phyloP scores from a whole-genome alignment of 2,329 filamentous ascomycete genomes.

The Tolypocladium ovalisporum region DNA sequence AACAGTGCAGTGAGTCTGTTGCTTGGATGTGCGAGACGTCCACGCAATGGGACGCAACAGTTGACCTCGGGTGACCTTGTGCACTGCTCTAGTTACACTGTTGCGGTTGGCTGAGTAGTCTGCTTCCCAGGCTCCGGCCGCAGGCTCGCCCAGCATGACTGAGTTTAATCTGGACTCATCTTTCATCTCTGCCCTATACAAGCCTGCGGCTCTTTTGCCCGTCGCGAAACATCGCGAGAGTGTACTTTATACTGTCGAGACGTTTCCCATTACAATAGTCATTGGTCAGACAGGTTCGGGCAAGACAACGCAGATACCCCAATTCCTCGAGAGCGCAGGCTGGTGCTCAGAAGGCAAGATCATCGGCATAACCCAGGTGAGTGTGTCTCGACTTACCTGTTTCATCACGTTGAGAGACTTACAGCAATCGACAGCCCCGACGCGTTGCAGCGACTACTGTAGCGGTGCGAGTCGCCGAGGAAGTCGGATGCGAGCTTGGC shows the following conservation, averaged over 20 bases:
- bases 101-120: background rate
- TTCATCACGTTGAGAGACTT: background rate
- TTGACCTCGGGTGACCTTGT: background rate
- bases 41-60: background rate
- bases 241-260: conserved; percentile 80
- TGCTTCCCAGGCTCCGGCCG: background rate
- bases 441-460: conserved; percentile 87
- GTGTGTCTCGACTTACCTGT: conserved; percentile 11
- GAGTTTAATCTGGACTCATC: conserved; percentile 45
- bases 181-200: conserved; percentile 76
- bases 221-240: conserved; percentile 74
- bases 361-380: conserved; percentile 82
- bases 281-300: conserved; percentile 91
- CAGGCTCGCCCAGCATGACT: conserved; percentile 27
- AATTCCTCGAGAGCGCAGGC: conserved; percentile 77
- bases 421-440: conserved; percentile 51
- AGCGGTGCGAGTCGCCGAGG: conserved; percentile 78
- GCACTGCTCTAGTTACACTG: background rate
- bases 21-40: background rate
- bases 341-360: conserved; percentile 79
- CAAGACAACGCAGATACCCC: conserved; percentile 92
- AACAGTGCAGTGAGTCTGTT: background rate
- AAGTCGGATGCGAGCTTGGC: conserved; percentile 74
- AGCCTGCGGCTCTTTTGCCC: conserved; percentile 71
- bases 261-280: conserved; percentile 72